Percentiles rank a stretch among this genome's conserved stretches.
These are phyloP conservation scores for Aureococcus anophagefferens DNA, from an alignment of 108 stramenopile genomes.

Conservation along the genomic window DNA sequence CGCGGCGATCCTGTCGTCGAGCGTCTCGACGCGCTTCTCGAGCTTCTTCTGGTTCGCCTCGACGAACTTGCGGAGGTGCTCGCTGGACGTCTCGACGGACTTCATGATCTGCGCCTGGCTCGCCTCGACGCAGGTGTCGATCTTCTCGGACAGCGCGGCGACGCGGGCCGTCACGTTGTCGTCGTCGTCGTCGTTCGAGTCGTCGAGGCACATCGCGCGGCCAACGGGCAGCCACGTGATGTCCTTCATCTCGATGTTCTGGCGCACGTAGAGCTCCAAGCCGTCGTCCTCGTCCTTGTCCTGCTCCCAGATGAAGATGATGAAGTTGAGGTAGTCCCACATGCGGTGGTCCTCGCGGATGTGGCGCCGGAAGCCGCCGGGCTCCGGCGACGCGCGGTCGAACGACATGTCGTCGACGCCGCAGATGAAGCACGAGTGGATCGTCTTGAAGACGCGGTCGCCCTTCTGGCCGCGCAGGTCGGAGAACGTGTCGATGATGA, in stretches of 20 bases:
- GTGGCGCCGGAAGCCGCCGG: slow-evolving; percentile 20
- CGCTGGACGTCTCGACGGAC: slow-evolving; percentile 4
- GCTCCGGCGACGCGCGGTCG: slow-evolving; percentile 26
- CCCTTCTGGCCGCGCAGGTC: slow-evolving; percentile 17
- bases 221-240: slow-evolving; percentile 6
- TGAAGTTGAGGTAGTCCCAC: slow-evolving; percentile 37
- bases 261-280: slow-evolving; percentile 26
- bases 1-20: too few species aligned
- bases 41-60: too few species aligned
- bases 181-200: not conserved
- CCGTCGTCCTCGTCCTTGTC: slow-evolving; percentile 36
- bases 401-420: slow-evolving; percentile 25
- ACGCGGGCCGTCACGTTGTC: not conserved
- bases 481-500: slow-evolving; percentile 33
- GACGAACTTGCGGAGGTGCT: too few species aligned
- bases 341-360: slow-evolving; percentile 34
- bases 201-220: too few species aligned
- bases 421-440: slow-evolving; percentile 35
- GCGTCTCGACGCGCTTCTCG: slow-evolving; percentile 6
- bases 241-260: slow-evolving; percentile 12
- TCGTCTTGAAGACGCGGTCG: slow-evolving; percentile 22
- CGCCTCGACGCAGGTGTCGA: not conserved
- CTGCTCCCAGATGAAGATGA: slow-evolving; percentile 36
- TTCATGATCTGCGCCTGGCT: slow-evolving; percentile 2
- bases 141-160: not conserved